Base-by-base conservation (phyloP, 306 rosid species). In the Herpetospermum pedunculosum region DNA sequence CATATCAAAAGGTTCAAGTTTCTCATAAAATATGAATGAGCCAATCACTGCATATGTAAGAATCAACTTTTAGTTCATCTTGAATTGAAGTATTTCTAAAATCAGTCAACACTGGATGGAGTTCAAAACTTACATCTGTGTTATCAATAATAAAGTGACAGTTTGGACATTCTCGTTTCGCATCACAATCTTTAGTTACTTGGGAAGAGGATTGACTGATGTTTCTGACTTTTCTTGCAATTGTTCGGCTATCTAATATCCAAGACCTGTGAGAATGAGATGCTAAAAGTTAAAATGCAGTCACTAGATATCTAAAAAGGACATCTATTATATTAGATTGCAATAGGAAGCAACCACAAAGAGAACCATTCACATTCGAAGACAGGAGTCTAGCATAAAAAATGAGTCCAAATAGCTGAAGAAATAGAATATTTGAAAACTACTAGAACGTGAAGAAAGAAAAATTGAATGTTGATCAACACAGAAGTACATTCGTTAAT, bases 211-310 rank as follows among this genome's bases (percentile, higher is more conserved):
- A 76, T 50, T 60, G 50, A 37, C 83, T 40, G 72, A 80, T 81
- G 76, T 78, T 86, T 80, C 84, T 91, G 38, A 94, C 88, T 85
- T 94, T 94, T 83, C 70, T 94, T 21, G 98, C 98, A 75, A 94
- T 78, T 70, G 89, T 92, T 78, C 88, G 84, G 41, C 86, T 53
- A 79, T 91, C 81, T 53, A 89, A 74, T 43, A 94, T 75, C 98
- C 98, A 94, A 80, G 88, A 76, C 85, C 98, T 94, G 85, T 30
- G 44, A 54, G 78, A 82, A 37, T 73, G 78, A 73, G 57, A 58
- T 19, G 41, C 26, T 74, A 8, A 58, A 26, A 34, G 78, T 59
- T 55, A 72, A 46, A 58, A 57, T 49, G 73, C 69, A 69, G 10
- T 69, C 54, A 44, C 8, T 23, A 13, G 18, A 25, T 15, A 12